Conservation (phyloP, 2,329 filamentous ascomycete species). For the Penicillium corylophilum region DNA sequence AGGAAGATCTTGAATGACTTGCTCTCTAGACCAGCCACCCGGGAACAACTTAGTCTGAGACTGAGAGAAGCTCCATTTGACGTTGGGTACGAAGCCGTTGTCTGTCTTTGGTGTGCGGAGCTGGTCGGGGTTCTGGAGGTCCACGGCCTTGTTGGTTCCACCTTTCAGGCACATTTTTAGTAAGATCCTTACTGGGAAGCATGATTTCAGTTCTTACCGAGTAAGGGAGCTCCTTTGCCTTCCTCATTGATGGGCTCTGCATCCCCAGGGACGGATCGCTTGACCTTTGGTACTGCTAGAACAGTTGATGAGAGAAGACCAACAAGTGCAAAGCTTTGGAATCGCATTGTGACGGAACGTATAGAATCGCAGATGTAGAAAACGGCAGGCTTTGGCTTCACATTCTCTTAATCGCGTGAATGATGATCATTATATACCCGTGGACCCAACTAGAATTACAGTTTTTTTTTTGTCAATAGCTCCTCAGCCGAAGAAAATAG, state of each 20-base stretch:
- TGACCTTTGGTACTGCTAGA: constrained; percentile 18
- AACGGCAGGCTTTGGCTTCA: not conserved
- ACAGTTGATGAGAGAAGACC: constrained; percentile 19
- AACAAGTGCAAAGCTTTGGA: constrained; percentile 14
- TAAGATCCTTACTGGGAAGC: not conserved
- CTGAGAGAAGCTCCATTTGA: constrained; percentile 70
- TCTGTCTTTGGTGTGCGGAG: constrained; percentile 63
- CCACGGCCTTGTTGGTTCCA: constrained; percentile 62
- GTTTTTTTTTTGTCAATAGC: not conserved
- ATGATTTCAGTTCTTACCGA: constrained; percentile 46
- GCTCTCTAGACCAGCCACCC: constrained; percentile 66
- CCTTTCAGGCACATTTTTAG: too few species aligned
- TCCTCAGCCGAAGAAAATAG: not conserved
- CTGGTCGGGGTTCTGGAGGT: constrained; percentile 64
- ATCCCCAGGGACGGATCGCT: constrained; percentile 44
- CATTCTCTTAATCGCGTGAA: not conserved
- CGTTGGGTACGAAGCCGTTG: constrained; percentile 62
- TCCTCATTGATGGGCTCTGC: constrained; percentile 57
- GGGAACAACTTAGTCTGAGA: constrained; percentile 62
- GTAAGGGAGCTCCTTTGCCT: constrained; percentile 59
- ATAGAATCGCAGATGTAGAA: not conserved
- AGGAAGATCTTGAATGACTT: constrained; percentile 66
- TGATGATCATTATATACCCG: not conserved
- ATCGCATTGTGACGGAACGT: constrained; percentile 13
- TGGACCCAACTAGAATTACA: not conserved